Percentiles rank a stretch among this genome's conserved stretches.
phyloP scores from a whole-genome alignment of 169 alveolate species.

The Plasmodium adleri region DNA sequence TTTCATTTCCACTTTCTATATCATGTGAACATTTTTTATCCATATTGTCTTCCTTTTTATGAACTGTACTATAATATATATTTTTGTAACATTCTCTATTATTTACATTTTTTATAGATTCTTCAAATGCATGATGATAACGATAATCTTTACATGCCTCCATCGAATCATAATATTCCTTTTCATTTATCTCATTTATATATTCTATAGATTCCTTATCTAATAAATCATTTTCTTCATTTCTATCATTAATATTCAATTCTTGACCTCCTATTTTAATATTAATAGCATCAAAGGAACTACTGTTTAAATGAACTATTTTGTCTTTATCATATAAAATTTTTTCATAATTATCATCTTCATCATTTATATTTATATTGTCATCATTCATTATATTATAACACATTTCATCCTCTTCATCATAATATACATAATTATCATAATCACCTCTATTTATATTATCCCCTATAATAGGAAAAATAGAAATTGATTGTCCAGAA shows the following conservation, averaged over 20 bases:
- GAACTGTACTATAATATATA: not conserved
- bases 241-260: too few relatives aligned
- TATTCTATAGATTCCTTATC: too few relatives aligned
- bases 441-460: not conserved
- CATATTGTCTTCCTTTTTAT: conserved; percentile 6
- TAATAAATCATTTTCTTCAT: too few relatives aligned
- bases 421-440: not conserved
- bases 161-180: too few relatives aligned
- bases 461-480: not conserved
- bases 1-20: not conserved
- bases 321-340: too few relatives aligned
- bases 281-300: not conserved
- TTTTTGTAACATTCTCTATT: too few relatives aligned
- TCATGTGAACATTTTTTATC: conserved; percentile 21
- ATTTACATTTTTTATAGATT: too few relatives aligned
- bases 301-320: conserved; percentile 7
- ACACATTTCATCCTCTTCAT: not conserved
- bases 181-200: too few relatives aligned
- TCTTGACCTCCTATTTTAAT: not conserved
- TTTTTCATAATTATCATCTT: not conserved
- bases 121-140: too few relatives aligned
- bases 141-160: too few relatives aligned
- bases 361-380: not conserved
- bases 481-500: too few relatives aligned
- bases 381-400: not conserved